Base-by-base conservation (phyloP, 129 eudicot species). In the Scalesia atractyloides region DNA sequence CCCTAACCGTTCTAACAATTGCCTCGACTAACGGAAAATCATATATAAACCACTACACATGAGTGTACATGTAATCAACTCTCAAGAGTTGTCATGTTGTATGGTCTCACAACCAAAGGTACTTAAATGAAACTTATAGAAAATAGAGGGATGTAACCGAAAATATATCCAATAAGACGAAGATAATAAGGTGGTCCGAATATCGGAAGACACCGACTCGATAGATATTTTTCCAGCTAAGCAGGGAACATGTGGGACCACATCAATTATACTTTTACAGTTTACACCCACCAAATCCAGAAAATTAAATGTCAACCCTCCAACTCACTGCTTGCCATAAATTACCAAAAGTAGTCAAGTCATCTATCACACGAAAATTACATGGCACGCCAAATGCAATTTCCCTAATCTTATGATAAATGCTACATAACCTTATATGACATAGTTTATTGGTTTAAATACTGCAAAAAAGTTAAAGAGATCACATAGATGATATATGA, bases 281-380 rank as follows among this genome's bases (percentile, higher is more conserved):
- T 53, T 52, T 75, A 39, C 80, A 75, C 66, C 80, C 80, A 75
- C 34, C 66, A 54, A 66, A 52, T 66, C 48, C 67, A 66, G 66
- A 75, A 39, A 66, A 66, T 39, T 64, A 66, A 66, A 62, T 73
- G 70, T 49, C 61, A 73, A 26, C 77, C 77, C 77, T 73, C 77
- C 70, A 62, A 62, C 51, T 73, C 58, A 47, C 61, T 46, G 60
- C 69, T 60, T 9, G 47, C 30, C 58, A 73, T 72, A 73, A 60
- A 60, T 60, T 60, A 19, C 62, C 69, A 47, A 46, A 60, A 24
- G 5, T 33, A 47, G 49, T 60, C 60, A 16, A n/a, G 47, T 72
- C 67, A 68, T 59, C 1, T 43, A 39, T 59, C 68, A 58, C 54
- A 72, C 24, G 46, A 58, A 57, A 58, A 59, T 15, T 72, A 39